These are phyloP conservation scores for Rutstroemia sp. DNA, from an alignment of 2,329 filamentous ascomycete species.

Conservation along the genomic window DNA sequence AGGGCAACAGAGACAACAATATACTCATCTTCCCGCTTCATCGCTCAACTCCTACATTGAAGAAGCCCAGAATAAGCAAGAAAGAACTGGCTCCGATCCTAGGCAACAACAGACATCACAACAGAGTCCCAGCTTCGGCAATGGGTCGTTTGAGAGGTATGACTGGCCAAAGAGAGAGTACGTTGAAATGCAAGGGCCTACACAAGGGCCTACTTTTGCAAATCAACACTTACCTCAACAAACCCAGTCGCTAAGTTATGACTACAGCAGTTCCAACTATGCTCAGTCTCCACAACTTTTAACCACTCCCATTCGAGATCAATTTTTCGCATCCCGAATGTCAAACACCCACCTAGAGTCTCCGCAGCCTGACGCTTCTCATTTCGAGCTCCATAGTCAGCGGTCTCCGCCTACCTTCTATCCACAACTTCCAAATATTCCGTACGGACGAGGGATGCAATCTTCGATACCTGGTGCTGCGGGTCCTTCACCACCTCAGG, in stretches of 20 bases:
- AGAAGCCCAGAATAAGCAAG: neutral
- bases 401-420: conserved; percentile 3
- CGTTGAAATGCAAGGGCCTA: neutral
- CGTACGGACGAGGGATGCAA: neutral
- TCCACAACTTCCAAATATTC: neutral
- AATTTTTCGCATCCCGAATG: conserved; percentile 4
- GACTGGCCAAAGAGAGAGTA: neutral
- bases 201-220: conserved; percentile 1
- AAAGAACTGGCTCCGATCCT: neutral
- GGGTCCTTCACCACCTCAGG: neutral
- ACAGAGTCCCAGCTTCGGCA: neutral
- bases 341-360: conserved; percentile 4
- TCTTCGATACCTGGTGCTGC: neutral
- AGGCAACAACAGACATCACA: neutral
- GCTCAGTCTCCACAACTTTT: conserved; percentile 6
- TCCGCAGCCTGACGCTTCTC: conserved; percentile 1
- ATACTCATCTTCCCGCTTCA: neutral
- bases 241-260: conserved; percentile 2
- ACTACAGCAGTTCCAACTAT: conserved; percentile 7
- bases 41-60: neutral
- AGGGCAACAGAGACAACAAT: neutral
- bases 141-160: neutral
- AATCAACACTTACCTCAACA: neutral
- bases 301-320: conserved; percentile 7
- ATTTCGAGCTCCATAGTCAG: conserved; percentile 4